A percentile compares a stretch with the other conserved stretches of the same genome.
Evolutionary conservation across 768 basidiomycete species (phyloP).

Genomic region (Candolleomyces eurysporus): DNA sequence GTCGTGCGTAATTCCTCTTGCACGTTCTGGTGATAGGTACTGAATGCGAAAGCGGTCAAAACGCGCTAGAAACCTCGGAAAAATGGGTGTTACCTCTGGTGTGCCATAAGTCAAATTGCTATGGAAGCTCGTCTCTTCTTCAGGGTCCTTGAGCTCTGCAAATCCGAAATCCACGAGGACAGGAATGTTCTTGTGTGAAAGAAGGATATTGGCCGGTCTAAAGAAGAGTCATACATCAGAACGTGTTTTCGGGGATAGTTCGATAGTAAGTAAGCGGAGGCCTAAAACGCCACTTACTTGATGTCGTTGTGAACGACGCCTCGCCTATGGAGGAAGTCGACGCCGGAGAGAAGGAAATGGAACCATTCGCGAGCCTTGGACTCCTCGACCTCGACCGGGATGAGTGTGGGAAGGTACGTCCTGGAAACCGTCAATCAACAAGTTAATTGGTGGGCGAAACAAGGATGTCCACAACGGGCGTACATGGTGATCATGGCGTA

Average conservation of each 20-base stretch:
- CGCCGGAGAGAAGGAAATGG: slow-evolving; percentile 72
- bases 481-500: slow-evolving; percentile 93
- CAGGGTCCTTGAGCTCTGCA: slow-evolving; percentile 78
- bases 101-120: slow-evolving; percentile 88
- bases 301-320: slow-evolving; percentile 93
- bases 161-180: slow-evolving; percentile 97
- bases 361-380: slow-evolving; percentile 79
- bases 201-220: slow-evolving; percentile 91
- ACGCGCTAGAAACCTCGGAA: neutral
- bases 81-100: slow-evolving; percentile 61
- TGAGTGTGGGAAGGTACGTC: slow-evolving; percentile 81
- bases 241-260: neutral
- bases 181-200: slow-evolving; percentile 74
- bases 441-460: slow-evolving; percentile 11
- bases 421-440: slow-evolving; percentile 36
- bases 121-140: slow-evolving; percentile 66
- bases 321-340: slow-evolving; percentile 79
- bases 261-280: neutral
- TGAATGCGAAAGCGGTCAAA: slow-evolving; percentile 26
- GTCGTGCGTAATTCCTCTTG: slow-evolving; percentile 85
- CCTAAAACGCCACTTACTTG: slow-evolving; percentile 56
- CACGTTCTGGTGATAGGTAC: slow-evolving; percentile 93
- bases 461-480: slow-evolving; percentile 30
- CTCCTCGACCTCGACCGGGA: slow-evolving; percentile 88
- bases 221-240: neutral